Base-by-base conservation (phyloP, 306 rosid species). In the Prunus mume region DNA sequence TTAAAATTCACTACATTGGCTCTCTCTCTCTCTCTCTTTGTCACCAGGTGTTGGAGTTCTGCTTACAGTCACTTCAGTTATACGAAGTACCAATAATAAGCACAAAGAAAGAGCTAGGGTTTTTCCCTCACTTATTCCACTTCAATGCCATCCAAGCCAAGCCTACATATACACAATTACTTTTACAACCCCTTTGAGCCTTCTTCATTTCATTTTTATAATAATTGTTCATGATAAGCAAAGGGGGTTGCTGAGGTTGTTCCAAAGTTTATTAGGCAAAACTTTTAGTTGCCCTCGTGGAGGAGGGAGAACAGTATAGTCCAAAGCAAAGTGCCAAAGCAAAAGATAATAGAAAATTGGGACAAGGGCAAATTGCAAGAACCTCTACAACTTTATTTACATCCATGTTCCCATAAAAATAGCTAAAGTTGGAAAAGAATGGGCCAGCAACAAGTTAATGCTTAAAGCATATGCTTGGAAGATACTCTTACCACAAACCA, bases 401-500 rank as follows among this genome's bases (percentile, higher is more conserved):
- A 77, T 25, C 74, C 83, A 78, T 64, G 56, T 79, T 79, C 83
- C 38, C 72, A 85, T 68, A 65, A 80, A 47, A 83, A 62, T 68
- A 43, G 72, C 66, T 69, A 84, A 84, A 89, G 69, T 78, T 32
- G 76, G 55, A 65, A 60, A 60, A 71, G 61, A 45, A 84, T 75
- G 89, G 86, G 86, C 79, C 89, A 86, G 66, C 78, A 76, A 43
- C 77, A 74, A 58, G 69, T 71, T 87, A 85, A 86, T 89, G 93
- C 87, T 85, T 58, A 11, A 67, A 85, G 95, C 79, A 89, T 91
- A 91, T 91, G 87, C 97, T 69, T 38, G 61, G 91, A 90, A 89
- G 95, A 89, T 88, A 83, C 97, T 75, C 83, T 46, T 57, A 74
- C 87, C 84, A 77, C 81, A 65, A 73, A 78, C 46, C 27, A 57